Evolutionary conservation across 257 asterid species (phyloP), one percentile per base, ranked within the genome.

Genomic region (Cordia subcordata): DNA sequence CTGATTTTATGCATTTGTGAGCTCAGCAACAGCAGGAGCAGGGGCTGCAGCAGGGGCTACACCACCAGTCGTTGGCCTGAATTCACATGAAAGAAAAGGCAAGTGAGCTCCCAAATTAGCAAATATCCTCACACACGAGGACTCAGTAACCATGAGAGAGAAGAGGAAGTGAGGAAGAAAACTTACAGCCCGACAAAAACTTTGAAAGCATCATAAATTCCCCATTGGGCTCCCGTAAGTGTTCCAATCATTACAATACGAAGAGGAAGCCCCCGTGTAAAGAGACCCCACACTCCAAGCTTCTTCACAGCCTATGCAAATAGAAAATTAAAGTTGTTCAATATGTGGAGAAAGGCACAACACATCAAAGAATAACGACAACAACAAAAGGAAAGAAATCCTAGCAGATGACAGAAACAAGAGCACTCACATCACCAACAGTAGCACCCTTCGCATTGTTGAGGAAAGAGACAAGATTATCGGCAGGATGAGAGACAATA

Each of bases 181-280:
- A 77, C 94, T 86, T 87, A 90, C 97, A 90, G 79, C 53, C 97
- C 97, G 55, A 82, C 94, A 53, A 73, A 90, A 55, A 90, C 96
- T 80, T 90, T 90, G 85, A 90, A 86, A 52, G 97, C 94, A 61
- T 90, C 97, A 58, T 90, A 90, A 80, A 90, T 78, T 23, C 97
- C 97, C 97, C 97, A 90, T 55, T 90, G 97, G n/a, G 97, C 95
- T 52, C 97, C 97, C 13, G 97, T 90, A 46, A 90, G 96, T 40
- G 97, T 90, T 35, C 97, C 97, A 64, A 90, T 86, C 97, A 90
- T 90, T 69, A 90, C 94, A 60, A 90, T 90, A 69, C 97, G 94
- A 27, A 90, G 86, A 67, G 96, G 97, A 62, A 90, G 94, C 5
- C 97, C 97, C 19, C 97, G 82, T 1, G 96, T 90, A 68, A 82